Conservation (phyloP, 2,329 filamentous ascomycete genomes). For the Fusarium domesticum region DNA sequence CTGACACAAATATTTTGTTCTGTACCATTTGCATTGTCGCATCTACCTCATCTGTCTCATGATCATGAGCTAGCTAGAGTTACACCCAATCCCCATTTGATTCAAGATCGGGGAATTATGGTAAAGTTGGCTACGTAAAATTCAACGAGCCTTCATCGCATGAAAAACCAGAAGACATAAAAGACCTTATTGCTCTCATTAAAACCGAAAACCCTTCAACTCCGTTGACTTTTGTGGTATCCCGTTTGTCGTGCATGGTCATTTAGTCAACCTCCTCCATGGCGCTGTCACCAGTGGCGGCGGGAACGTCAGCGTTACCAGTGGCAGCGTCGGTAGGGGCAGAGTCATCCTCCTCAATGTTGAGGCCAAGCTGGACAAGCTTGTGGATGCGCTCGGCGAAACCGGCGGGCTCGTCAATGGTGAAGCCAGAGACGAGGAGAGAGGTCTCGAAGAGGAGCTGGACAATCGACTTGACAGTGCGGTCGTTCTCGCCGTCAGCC, state of each 20-base stretch:
- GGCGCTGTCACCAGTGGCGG: slow-evolving; percentile 75
- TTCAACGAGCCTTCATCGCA: slow-evolving; percentile 21
- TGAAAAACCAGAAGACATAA: slow-evolving; percentile 34
- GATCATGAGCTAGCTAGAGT: slow-evolving; percentile 42
- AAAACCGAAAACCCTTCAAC: slow-evolving; percentile 39
- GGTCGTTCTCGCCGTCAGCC: slow-evolving; percentile 94
- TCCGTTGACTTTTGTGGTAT: slow-evolving; percentile 43
- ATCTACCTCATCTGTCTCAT: slow-evolving; percentile 42
- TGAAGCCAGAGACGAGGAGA: slow-evolving; percentile 97
- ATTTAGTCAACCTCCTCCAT: slow-evolving; percentile 99
- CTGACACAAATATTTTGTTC: slow-evolving; percentile 12
- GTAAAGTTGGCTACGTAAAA: slow-evolving; percentile 30
- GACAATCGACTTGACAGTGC: slow-evolving; percentile 98
- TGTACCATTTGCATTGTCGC: slow-evolving; percentile 34
- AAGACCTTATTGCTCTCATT: slow-evolving; percentile 33
- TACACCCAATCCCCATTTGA: slow-evolving; percentile 35
- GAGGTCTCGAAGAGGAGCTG: slow-evolving; percentile 99
- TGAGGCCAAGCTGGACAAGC: slow-evolving; percentile 95
- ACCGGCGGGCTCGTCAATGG: slow-evolving; percentile 95
- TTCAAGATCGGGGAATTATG: slow-evolving; percentile 35
- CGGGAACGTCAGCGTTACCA: slow-evolving; percentile 52
- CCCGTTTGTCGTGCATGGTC: slow-evolving; percentile 31
- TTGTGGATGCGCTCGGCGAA: slow-evolving; percentile 99
- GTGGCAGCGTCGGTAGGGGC: slow-evolving; percentile 57
- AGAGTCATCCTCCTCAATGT: slow-evolving; percentile 90